Evolutionary conservation across 352 stramenopile genomes (phyloP), one percentile per base, ranked within the genome.

Genomic region (Phytophthora agathidicida): DNA sequence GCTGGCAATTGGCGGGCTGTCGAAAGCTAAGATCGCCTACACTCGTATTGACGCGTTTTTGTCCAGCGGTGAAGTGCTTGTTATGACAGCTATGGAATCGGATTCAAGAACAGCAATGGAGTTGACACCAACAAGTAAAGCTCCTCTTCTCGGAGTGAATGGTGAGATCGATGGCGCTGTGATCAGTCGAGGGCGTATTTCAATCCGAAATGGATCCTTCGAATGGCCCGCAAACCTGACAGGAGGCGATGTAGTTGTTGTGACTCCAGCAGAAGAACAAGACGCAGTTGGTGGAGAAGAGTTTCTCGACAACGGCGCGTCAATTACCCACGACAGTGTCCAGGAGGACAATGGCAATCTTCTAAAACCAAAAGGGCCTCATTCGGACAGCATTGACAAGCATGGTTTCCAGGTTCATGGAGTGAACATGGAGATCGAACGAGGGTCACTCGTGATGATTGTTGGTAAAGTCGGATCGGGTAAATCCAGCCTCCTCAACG

Each of bases 381-480:
- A n/a, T n/a, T n/a, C n/a, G n/a, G n/a, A n/a, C n/a, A 44, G 10
- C 23, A 47, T 16, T 6, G 27, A 7, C 7, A 48, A 44, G 6
- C 50, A 58, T 11, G 46, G 47, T 2, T 74, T 84, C 37, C 30
- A 32, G 7, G 37, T 73, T 3, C 27, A 65, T 8, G 50, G 42
- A 16, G 43, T 87, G 3, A 81, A 80, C 44, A 60, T 98, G 13
- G 46, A 89, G 23, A 76, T 89, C 24, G 59, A 83, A 11, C 60
- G 60, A 2, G 91, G 88, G 0, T 64, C 65, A 5, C 64, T 90
- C 2, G 65, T 79, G 7, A 79, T 86, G 48, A 70, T 88, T 22
- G 78, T 84, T 1, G 78, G 78, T 3, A 64, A 67, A 5, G 78
- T 86, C 6, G 75, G 75, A 2, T 52, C 57, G 0, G 78, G 78